Conservation (phyloP, 2,329 filamentous ascomycete genomes). For the Cercospora sp. region DNA sequence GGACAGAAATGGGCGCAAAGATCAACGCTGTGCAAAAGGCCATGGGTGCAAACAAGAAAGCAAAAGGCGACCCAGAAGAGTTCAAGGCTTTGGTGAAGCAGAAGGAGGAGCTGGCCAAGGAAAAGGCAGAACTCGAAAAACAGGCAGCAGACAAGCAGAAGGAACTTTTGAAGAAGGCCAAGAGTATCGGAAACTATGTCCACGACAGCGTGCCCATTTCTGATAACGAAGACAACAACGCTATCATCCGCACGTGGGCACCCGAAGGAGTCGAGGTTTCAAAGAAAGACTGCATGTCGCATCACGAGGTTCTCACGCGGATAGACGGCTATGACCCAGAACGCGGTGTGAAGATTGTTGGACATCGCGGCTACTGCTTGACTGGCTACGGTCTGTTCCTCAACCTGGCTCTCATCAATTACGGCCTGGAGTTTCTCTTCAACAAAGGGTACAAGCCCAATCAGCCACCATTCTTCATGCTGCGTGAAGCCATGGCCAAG, state of each 20-base stretch:
- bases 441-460: conserved; percentile 60
- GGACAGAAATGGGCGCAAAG: conserved; percentile 75
- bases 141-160: conserved; percentile 73
- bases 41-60: conserved; percentile 90
- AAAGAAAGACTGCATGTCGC: conserved; percentile 78
- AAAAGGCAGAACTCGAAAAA: conserved; percentile 78
- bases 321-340: conserved; percentile 92
- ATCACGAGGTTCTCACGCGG: conserved; percentile 88
- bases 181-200: conserved; percentile 86
- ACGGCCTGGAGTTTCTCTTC: conserved; percentile 85
- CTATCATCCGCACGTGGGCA: conserved; percentile 72
- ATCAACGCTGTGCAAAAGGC: conserved; percentile 89
- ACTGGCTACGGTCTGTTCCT: conserved; percentile 86
- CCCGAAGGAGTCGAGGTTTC: conserved; percentile 72
- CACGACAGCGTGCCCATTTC: conserved; percentile 83
- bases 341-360: conserved; percentile 88
- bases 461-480: conserved; percentile 91
- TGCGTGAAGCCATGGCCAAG: conserved; percentile 94
- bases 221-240: conserved; percentile 83
- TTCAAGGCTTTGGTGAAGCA: conserved; percentile 75
- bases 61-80: conserved; percentile 83
- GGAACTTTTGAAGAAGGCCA: conserved; percentile 73
- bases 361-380: conserved; percentile 91
- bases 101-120: conserved; percentile 74
- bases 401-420: conserved; percentile 92